Conservation (phyloP, 257 asterid genomes). For the Fraxinus pennsylvanica region DNA sequence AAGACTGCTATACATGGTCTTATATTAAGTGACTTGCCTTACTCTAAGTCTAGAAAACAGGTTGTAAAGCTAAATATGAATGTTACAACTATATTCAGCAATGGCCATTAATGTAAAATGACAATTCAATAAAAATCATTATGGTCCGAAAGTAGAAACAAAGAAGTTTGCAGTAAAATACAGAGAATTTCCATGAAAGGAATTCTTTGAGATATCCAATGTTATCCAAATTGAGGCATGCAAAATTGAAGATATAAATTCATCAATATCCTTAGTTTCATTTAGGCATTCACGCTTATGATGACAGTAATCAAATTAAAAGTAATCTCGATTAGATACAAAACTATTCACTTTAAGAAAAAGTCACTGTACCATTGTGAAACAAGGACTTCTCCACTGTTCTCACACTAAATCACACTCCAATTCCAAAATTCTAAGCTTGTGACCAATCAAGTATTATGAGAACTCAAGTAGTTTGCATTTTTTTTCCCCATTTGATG, state of each 20-base stretch:
- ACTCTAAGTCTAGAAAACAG: background rate
- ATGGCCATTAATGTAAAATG: background rate
- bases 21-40: background rate
- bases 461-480: background rate
- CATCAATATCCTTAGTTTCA: background rate
- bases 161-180: background rate
- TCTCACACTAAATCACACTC: background rate
- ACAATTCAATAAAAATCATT: background rate
- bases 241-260: background rate
- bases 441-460: background rate
- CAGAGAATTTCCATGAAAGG: background rate
- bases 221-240: background rate
- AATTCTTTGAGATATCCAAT: background rate
- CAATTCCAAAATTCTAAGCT: background rate
- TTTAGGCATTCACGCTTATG: background rate
- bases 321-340: background rate
- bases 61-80: background rate
- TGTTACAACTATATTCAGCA: background rate
- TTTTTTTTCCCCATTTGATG: background rate
- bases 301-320: background rate
- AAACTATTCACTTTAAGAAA: background rate
- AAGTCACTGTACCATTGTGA: background rate
- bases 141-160: background rate
- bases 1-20: background rate
- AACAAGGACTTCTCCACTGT: background rate